Conservation (phyloP, 305 asterid genomes). For the Fraxinus greggii region DNA sequence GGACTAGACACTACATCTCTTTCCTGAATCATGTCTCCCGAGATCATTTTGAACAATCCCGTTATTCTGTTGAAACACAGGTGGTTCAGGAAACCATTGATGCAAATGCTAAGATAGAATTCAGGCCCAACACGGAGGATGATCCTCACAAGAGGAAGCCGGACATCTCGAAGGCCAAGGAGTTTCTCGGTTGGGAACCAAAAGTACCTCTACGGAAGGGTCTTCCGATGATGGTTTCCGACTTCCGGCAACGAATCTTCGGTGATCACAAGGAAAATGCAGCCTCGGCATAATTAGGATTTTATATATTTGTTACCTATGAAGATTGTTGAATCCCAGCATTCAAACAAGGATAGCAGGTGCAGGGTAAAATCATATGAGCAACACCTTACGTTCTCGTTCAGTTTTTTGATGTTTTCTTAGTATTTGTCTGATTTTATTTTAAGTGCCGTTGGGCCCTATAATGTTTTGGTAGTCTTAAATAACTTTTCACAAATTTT, state of each 20-base stretch:
- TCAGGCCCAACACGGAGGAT: conserved; percentile 88
- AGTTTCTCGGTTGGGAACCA: conserved; percentile 89
- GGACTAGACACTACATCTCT: background rate
- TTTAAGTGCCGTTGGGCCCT: conserved; percentile 5
- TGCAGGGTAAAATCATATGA: background rate
- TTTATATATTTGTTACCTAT: background rate
- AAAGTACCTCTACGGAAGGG: conserved; percentile 78
- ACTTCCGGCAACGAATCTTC: conserved; percentile 83
- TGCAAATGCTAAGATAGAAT: conserved; percentile 74
- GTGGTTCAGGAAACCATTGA: conserved; percentile 92
- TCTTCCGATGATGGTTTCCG: conserved; percentile 88
- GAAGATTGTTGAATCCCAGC: background rate
- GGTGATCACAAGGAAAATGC: conserved; percentile 67
- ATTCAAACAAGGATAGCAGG: background rate
- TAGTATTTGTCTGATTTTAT: background rate
- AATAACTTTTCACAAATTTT: background rate
- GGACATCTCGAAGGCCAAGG: conserved; percentile 83
- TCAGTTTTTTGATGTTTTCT: background rate
- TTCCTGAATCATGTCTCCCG: background rate
- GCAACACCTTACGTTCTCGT: background rate
- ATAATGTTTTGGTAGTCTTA: background rate
- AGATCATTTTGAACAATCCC: background rate
- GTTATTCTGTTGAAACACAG: conserved; percentile 29
- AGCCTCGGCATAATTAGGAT: background rate
- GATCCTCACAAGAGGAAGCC: conserved; percentile 99